Base-by-base conservation (phyloP, 805 yeast species). In the Kluyveromyces aestuarii region DNA sequence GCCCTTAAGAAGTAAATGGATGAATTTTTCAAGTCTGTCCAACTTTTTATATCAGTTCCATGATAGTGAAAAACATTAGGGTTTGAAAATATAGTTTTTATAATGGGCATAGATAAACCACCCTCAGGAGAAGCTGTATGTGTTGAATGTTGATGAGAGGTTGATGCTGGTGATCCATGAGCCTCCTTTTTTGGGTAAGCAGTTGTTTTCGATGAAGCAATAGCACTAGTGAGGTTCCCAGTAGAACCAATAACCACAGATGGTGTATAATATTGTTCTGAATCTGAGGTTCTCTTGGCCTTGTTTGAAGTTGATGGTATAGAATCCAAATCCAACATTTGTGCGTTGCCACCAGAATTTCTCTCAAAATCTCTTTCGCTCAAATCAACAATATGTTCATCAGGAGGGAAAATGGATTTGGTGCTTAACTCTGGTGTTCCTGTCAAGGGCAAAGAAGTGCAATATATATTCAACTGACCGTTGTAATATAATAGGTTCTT, bases 401-500 rank as follows among this genome's bases (percentile, higher is more conserved):
- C 56, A 1, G 57, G 46, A 14, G 71, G 66, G 36, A 71, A 63
- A 2, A 55, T 51, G 8, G 72, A 53, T n/a, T 53, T 50, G 2
- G 59, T 62, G 48, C 68, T 70, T 9, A 71, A 51, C 42, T 67
- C 66, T 6, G 74, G 72, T 39, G 59, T 55, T 19, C 67, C 63
- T 14, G 76, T 61, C 46, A 79, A 64, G 0, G 93, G 91, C 37
- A 82, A 57, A 13, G 77, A 74, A 39, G 73, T 72, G 53, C 87
- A 78, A 54, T 76, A 79, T 1, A 82, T 68, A 54, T 81, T 76
- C 46, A 85, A 65, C 35, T 78, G 77, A 33, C 79, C 75, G 56
- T 82, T 80, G 63, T 78, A 81, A 63, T 73, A 85, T 8, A 82
- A 66, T 14, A 81, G 62, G 45, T 75, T 75, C 18, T 80, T 83